Percentiles rank a stretch among this genome's conserved stretches.
Evolutionary conservation across 148 eudicot species (phyloP).

Genomic region (Limonium bicolor): DNA sequence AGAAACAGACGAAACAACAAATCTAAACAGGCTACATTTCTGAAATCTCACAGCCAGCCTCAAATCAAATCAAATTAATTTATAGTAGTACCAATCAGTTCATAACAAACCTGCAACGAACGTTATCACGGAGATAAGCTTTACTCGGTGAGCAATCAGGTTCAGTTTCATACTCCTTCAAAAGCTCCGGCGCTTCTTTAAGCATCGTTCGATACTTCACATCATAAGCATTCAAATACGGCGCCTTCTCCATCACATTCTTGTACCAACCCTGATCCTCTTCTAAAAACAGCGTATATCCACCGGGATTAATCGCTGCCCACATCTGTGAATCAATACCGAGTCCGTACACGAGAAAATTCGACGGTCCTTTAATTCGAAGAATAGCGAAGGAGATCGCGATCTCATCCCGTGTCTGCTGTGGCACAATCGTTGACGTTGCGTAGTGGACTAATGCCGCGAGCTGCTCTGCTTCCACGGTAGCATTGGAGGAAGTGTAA

Average conservation of each 20-base stretch:
- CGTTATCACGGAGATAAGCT: conserved; percentile 8
- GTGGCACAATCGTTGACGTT: conserved; percentile 25
- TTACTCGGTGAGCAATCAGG: conserved; percentile 14
- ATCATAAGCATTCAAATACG: conserved; percentile 10
- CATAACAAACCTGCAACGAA: too few relatives aligned
- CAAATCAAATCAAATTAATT: too few relatives aligned
- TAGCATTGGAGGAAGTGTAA: not conserved
- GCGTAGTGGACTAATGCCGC: conserved; percentile 29
- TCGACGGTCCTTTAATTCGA: conserved; percentile 12
- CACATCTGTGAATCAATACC: conserved; percentile 38
- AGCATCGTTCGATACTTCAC: conserved; percentile 20
- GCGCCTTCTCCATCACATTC: conserved; percentile 13
- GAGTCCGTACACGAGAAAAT: conserved; percentile 31
- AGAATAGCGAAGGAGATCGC: conserved; percentile 15
- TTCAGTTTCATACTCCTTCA: conserved; percentile 5
- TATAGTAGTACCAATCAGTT: too few relatives aligned
- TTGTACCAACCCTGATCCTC: conserved; percentile 26
- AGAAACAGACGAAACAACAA: too few relatives aligned
- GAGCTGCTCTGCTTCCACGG: too few relatives aligned
- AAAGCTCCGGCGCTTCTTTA: conserved; percentile 10
- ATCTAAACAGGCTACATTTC: too few relatives aligned
- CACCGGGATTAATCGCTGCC: conserved; percentile 27
- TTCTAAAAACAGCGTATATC: conserved; percentile 25
- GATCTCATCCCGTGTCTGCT: conserved; percentile 18
- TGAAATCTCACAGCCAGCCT: too few relatives aligned